Evolutionary conservation across 306 rosid species (phyloP).

Genomic region (Hippophae tibetana): DNA sequence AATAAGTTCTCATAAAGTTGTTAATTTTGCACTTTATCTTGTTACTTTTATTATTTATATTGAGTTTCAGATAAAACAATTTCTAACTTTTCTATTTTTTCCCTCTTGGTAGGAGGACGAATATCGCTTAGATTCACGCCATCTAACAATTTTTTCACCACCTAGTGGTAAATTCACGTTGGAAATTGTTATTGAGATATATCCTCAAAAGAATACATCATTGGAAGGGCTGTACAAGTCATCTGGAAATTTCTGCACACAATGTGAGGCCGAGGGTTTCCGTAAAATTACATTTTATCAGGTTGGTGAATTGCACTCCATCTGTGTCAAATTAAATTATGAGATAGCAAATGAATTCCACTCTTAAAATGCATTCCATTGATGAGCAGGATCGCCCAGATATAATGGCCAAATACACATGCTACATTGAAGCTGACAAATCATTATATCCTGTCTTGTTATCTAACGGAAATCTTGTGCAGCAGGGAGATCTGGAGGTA

Average conservation of each 20-base stretch:
- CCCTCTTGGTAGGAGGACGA: slow-evolving; percentile 50
- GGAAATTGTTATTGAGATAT: slow-evolving; percentile 67
- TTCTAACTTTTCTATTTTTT: slow-evolving; percentile 4
- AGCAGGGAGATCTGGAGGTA: slow-evolving; percentile 84
- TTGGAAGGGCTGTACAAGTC: slow-evolving; percentile 93
- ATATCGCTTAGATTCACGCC: slow-evolving; percentile 57
- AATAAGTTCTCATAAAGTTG: not conserved
- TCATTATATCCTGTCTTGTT: slow-evolving; percentile 79
- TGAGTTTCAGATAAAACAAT: not conserved
- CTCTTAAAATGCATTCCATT: slow-evolving; percentile 25
- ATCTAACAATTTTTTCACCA: slow-evolving; percentile 57
- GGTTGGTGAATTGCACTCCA: slow-evolving; percentile 30
- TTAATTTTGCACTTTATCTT: not conserved
- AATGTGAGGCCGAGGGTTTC: slow-evolving; percentile 99
- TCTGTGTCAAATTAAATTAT: slow-evolving; percentile 6
- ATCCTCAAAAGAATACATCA: slow-evolving; percentile 84
- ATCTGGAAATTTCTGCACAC: slow-evolving; percentile 94
- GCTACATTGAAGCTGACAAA: slow-evolving; percentile 76
- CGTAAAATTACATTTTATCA: slow-evolving; percentile 90
- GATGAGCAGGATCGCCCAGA: slow-evolving; percentile 89
- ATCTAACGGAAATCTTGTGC: slow-evolving; percentile 89
- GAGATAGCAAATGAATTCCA: slow-evolving; percentile 10
- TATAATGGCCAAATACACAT: slow-evolving; percentile 90
- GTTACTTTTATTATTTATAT: not conserved
- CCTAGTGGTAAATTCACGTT: slow-evolving; percentile 63